A percentile compares a stretch with the other conserved stretches of the same genome.
Conservation (phyloP, 441 rosid genomes). For the Jatropha multifida region DNA sequence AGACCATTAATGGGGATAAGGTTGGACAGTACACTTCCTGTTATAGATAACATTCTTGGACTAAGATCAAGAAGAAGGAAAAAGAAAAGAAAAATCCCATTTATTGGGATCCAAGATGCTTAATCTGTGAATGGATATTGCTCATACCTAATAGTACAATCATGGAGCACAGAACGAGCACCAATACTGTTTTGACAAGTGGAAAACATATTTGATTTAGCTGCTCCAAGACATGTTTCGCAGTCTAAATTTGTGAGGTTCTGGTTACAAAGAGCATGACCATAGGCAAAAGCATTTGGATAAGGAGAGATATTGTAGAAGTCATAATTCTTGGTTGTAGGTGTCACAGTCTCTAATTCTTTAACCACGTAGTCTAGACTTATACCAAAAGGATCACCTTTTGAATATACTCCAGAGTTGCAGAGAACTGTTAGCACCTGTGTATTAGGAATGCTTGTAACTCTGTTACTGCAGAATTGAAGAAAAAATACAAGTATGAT, state of each 20-base stretch:
- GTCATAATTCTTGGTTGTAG: conserved; percentile 31
- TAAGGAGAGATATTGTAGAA: conserved; percentile 53
- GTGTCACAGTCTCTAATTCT: conserved; percentile 34
- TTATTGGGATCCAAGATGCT: background rate
- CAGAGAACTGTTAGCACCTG: conserved; percentile 39
- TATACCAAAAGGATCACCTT: conserved; percentile 42
- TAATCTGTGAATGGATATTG: conserved; percentile 48
- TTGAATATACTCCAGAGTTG: conserved; percentile 38
- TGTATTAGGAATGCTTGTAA: conserved; percentile 36
- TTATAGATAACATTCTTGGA: background rate
- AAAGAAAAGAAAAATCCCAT: background rate
- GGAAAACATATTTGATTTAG: conserved; percentile 37
- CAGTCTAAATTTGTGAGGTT: conserved; percentile 47
- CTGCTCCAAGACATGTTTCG: conserved; percentile 42
- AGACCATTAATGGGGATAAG: background rate
- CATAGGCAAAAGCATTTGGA: conserved; percentile 59
- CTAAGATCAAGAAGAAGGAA: background rate
- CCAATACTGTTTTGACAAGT: conserved; percentile 47
- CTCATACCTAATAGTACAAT: conserved; percentile 65
- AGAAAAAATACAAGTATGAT: conserved; percentile 10
- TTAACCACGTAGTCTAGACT: conserved; percentile 41
- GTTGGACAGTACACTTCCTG: background rate
- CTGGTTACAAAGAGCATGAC: conserved; percentile 45
- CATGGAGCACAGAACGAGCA: conserved; percentile 47
- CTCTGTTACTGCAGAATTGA: conserved; percentile 5